Evolutionary conservation across 805 yeast species (phyloP).

Genomic region (Yueomyces sinensis): DNA sequence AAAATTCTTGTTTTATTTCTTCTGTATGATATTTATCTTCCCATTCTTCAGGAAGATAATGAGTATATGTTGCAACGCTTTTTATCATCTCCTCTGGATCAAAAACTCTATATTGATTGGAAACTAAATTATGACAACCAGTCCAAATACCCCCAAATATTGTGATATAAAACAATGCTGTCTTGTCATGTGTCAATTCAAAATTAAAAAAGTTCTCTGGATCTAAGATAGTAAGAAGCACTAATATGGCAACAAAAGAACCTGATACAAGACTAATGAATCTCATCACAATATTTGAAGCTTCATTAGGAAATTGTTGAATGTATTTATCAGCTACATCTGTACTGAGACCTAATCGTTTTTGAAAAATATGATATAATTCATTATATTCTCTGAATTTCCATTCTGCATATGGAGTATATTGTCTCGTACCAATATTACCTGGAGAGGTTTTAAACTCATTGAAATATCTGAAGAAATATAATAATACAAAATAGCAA

Average conservation of each 20-base stretch:
- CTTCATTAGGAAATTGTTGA: slow-evolving; percentile 84
- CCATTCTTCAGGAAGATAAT: slow-evolving; percentile 82
- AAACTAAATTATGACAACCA: slow-evolving; percentile 55
- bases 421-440: slow-evolving; percentile 68
- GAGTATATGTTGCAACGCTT: slow-evolving; percentile 77
- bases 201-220: slow-evolving; percentile 86
- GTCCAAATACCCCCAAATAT: slow-evolving; percentile 85
- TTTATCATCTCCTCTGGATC: slow-evolving; percentile 84
- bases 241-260: slow-evolving; percentile 79
- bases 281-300: slow-evolving; percentile 38
- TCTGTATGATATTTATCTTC: slow-evolving; percentile 74
- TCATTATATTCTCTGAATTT: slow-evolving; percentile 89
- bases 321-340: slow-evolving; percentile 74
- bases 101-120: slow-evolving; percentile 57
- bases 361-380: slow-evolving; percentile 73
- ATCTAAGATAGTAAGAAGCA: slow-evolving; percentile 61
- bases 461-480: slow-evolving; percentile 83
- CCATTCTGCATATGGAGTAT: slow-evolving; percentile 93
- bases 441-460: slow-evolving; percentile 86
- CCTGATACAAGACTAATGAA: slow-evolving; percentile 71
- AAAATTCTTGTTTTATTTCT: slow-evolving; percentile 71
- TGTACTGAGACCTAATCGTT: slow-evolving; percentile 62
- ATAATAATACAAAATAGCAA: slow-evolving; percentile 64
- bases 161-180: slow-evolving; percentile 80
- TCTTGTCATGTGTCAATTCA: slow-evolving; percentile 69